phyloP scores from a whole-genome alignment of 768 basidiomycete species.

The Lactifluus volemus region DNA sequence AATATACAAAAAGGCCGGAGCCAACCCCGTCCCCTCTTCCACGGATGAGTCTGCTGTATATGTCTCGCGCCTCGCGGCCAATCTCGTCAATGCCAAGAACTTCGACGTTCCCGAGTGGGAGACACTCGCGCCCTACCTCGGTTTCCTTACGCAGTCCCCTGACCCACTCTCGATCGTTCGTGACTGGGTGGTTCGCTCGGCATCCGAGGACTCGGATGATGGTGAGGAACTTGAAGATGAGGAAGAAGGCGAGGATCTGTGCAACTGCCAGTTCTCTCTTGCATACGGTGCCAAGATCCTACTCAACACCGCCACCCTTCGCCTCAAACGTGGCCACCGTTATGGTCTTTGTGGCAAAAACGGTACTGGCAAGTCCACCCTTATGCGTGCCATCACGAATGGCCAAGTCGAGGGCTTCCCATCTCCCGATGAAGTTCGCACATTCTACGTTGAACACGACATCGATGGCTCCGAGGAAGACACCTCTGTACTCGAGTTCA shows the following conservation, averaged over 20 bases:
- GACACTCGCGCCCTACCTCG: constrained; percentile 65
- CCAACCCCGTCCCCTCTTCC: constrained; percentile 44
- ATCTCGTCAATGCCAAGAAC: constrained; percentile 84
- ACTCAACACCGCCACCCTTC: constrained; percentile 92
- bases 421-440: constrained; percentile 92
- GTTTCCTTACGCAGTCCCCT: constrained; percentile 53
- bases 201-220: constrained; percentile 65
- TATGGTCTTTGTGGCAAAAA: constrained; percentile 99
- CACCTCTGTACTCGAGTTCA: constrained; percentile 85
- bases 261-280: constrained; percentile 98
- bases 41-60: constrained; percentile 58
- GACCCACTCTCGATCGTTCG: constrained; percentile 60
- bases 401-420: constrained; percentile 99
- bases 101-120: constrained; percentile 89
- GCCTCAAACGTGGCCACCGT: constrained; percentile 97
- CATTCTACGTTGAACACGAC: constrained; percentile 99
- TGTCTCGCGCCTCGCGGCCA: constrained; percentile 70
- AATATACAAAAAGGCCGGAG: constrained; percentile 81
- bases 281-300: constrained; percentile 99
- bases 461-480: constrained; percentile 94
- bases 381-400: constrained; percentile 90
- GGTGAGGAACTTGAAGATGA: constrained; percentile 72
- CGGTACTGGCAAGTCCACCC: constrained; percentile 94
- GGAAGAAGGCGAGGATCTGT: constrained; percentile 97
- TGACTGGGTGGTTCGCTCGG: constrained; percentile 88